Evolutionary conservation across 1,139 yeast species (phyloP).

Genomic region (Nadsonia commutata): DNA sequence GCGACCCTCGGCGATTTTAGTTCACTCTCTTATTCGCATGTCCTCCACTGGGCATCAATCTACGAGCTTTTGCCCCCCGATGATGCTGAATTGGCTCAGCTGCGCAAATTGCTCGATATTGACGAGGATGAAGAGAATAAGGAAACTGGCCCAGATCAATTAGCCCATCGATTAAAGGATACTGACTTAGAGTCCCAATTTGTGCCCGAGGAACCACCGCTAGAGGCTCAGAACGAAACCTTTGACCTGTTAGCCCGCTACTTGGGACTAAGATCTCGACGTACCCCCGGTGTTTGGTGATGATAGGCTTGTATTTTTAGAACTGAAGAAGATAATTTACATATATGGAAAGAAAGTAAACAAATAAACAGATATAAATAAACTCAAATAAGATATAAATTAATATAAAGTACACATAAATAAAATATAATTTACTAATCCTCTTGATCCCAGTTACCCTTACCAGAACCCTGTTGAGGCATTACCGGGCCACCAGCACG

Average conservation of each 20-base stretch:
- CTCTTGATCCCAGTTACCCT: slow-evolving; percentile 96
- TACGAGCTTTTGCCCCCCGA: slow-evolving; percentile 36
- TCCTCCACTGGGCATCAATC: slow-evolving; percentile 47
- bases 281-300: slow-evolving; percentile 16
- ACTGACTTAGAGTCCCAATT: background rate
- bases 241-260: slow-evolving; percentile 54
- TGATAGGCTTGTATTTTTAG: background rate
- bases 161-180: background rate
- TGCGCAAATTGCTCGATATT: slow-evolving; percentile 16
- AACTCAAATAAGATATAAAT: no score
- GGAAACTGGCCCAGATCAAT: slow-evolving; percentile 12
- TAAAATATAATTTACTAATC: slow-evolving; percentile 36
- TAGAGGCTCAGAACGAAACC: slow-evolving; percentile 32
- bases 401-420: no score
- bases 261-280: slow-evolving; percentile 46
- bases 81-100: slow-evolving; percentile 15
- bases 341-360: background rate
- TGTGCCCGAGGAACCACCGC: no score
- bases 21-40: slow-evolving; percentile 28
- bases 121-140: slow-evolving; percentile 25
- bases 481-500: slow-evolving; percentile 94
- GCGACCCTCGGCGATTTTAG: slow-evolving; percentile 39
- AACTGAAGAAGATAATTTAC: background rate
- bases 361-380: no score
- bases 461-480: slow-evolving; percentile 65